Evolutionary conservation across 371 early-diverging fungal genomes (phyloP), one percentile per base, ranked within the genome.

Genomic region (Umbelopsis sp.): DNA sequence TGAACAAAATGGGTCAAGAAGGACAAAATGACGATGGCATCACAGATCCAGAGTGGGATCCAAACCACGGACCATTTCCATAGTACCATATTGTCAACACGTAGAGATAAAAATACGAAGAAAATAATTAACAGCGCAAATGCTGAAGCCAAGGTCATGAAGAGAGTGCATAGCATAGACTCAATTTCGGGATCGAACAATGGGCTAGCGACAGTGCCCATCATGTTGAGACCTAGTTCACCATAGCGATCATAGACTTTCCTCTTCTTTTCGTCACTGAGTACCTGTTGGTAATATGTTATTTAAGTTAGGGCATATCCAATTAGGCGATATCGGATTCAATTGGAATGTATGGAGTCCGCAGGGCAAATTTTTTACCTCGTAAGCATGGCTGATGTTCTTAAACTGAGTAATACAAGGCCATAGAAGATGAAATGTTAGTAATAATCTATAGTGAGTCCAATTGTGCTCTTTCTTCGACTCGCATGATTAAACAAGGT

Each of bases 221-320:
- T 88, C 94, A 95, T 93, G 65, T 85, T 83, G 6, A 95, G 78
- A 7, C 96, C 97, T 44, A 90, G 81, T 70, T 95, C 94, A 44
- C 98, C 97, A 76, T 96, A 93, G 52, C 85, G 85, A 81, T 96
- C 95, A 75, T 96, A 95, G 11, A 92, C 85, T 46, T 82, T 75
- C 51, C 94, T 87, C 76, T 92, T 93, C 57, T 94, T 88, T 48
- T 88, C 87, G 70, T 95, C 93, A 38, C 89, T 81, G 65, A 80
- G 64, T 32, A 83, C 76, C 77, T 76, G 52, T 44, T 32, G 48
- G 20, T 20, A 63, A 29, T 52, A 6, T 29, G 44, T 20, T 25
- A 44, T 44, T 65, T 50, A 57, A 4, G 20, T 46, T 32, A 35
- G 9, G 37, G 38, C 32, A 35, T 63, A 63, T 44, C 45, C 50